A percentile compares a stretch with the other conserved stretches of the same genome.
phyloP scores from a whole-genome alignment of 257 asterid genomes.

The Solanum pennellii region DNA sequence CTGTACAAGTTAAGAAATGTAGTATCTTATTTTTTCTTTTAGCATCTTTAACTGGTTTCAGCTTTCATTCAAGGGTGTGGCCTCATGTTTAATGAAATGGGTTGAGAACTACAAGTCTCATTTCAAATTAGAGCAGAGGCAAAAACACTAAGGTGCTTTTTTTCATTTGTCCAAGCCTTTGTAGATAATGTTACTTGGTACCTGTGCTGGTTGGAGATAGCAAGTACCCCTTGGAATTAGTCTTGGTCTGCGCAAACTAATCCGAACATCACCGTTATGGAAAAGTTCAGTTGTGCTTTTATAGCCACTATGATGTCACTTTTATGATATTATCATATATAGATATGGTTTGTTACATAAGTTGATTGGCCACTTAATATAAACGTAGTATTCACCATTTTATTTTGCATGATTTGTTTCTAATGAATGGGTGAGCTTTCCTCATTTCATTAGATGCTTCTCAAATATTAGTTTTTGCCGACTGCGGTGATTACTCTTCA shows the following conservation, averaged over 20 bases:
- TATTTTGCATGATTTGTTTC: neutral
- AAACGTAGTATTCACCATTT: neutral
- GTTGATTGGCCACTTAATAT: neutral
- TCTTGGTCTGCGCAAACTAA: neutral
- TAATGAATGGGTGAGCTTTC: neutral
- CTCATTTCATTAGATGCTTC: neutral
- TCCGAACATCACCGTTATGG: neutral
- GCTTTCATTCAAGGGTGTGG: neutral
- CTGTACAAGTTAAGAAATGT: neutral
- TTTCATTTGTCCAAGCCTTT: neutral
- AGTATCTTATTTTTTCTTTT: neutral
- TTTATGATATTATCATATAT: neutral
- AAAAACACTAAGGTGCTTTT: neutral
- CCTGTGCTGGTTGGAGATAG: neutral
- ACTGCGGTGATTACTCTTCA: neutral
- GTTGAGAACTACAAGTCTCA: neutral
- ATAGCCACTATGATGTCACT: neutral
- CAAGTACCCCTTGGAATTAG: neutral
- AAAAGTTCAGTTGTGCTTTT: neutral
- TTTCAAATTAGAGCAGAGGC: neutral
- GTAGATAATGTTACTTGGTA: neutral
- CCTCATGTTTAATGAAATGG: neutral
- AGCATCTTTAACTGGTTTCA: neutral
- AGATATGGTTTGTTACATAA: neutral
- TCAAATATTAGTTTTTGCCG: neutral